Conservation (phyloP, 192 early-diverging fungal species). For the Dissophora ornata region DNA sequence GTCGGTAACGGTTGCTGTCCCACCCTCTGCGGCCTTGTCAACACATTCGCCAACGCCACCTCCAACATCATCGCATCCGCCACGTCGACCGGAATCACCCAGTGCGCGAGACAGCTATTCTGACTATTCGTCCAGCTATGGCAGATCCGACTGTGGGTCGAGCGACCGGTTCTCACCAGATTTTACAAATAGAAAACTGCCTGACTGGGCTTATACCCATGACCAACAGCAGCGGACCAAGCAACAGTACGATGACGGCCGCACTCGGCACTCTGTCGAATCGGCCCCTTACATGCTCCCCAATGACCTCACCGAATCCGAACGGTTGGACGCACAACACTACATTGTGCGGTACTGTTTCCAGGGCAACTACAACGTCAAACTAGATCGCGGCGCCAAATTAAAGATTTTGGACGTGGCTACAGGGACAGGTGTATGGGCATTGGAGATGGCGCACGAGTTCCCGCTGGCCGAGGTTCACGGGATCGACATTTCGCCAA, state of each 20-base stretch:
- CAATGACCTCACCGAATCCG: conserved; percentile 45
- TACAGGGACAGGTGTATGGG: conserved; percentile 30
- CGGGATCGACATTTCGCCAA: conserved; percentile 45
- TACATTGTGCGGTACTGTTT: conserved; percentile 52
- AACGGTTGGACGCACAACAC: conserved; percentile 56
- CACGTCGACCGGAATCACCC: no score
- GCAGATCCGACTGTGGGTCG: neutral
- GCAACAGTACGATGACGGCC: conserved; percentile 12
- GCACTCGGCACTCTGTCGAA: conserved; percentile 15
- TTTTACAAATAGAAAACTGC: neutral
- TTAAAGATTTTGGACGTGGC: conserved; percentile 21
- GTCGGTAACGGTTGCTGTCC: no score
- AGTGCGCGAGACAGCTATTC: neutral
- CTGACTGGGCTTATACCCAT: conserved; percentile 22
- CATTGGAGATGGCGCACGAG: conserved; percentile 55
- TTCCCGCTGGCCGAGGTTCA: conserved; percentile 40
- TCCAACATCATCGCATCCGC: neutral
- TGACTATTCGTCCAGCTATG: neutral
- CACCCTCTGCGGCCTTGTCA: neutral
- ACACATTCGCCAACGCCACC: neutral
- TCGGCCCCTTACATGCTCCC: conserved; percentile 27
- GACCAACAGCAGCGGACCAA: no score
- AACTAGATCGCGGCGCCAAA: neutral
- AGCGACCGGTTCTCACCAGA: neutral
- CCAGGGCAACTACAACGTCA: conserved; percentile 28